Conservation (phyloP, 2,329 filamentous ascomycete species). For the Zymoseptoria passerinii region DNA sequence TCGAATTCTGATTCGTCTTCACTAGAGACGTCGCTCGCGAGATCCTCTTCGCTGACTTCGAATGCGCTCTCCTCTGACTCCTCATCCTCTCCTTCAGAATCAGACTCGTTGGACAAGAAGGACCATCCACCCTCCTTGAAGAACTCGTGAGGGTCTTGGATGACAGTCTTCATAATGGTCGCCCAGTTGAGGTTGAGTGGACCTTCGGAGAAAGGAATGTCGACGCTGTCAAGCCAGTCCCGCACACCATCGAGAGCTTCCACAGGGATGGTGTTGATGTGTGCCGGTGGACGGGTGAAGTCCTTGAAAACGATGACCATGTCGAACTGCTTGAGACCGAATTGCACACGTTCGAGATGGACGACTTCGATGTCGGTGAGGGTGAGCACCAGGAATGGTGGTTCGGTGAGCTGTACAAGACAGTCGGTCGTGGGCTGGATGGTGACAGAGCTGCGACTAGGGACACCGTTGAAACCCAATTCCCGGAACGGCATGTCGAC, state of each 20-base stretch:
- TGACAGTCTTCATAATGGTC: constrained; percentile 99
- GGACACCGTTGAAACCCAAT: constrained; percentile 92
- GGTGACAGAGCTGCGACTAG: constrained; percentile 88
- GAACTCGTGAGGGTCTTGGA: constrained; percentile 86
- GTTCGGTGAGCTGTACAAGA: constrained; percentile 91
- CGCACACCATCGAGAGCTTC: constrained; percentile 92
- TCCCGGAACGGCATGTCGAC: constrained; percentile 97
- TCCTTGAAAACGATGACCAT: constrained; percentile 98
- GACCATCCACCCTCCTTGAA: constrained; percentile 93
- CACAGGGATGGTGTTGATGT: constrained; percentile 97
- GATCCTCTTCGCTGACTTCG: constrained; percentile 77
- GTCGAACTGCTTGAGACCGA: constrained; percentile 98
- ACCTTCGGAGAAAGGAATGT: constrained; percentile 89
- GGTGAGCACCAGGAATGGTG: constrained; percentile 91
- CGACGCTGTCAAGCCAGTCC: constrained; percentile 92
- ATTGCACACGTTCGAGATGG: constrained; percentile 88
- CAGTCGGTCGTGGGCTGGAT: constrained; percentile 96
- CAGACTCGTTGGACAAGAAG: constrained; percentile 80
- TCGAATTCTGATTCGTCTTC: constrained; percentile 93
- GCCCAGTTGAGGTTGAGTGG: constrained; percentile 98
- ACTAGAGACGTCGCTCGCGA: constrained; percentile 66
- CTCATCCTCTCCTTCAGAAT: constrained; percentile 68
- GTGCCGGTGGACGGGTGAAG: constrained; percentile 78
- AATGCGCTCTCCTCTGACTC: constrained; percentile 87
- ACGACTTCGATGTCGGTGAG: constrained; percentile 94